Conservation (phyloP, 169 alveolate genomes). For the Eimeria sp. region DNA sequence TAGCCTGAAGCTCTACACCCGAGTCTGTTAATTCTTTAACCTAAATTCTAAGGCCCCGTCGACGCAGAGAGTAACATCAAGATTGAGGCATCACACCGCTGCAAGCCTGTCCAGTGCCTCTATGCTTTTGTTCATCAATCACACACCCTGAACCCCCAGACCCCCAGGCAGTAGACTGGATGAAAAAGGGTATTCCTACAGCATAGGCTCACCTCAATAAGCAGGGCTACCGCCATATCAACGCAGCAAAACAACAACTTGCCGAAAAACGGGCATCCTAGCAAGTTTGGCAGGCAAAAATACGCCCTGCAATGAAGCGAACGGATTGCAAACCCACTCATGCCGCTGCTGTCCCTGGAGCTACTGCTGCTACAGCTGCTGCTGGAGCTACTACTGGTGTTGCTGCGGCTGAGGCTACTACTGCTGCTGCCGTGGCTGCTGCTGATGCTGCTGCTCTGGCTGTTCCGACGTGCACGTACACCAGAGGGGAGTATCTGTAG, state of each 20-base stretch:
- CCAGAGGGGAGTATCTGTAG: constrained; percentile 98
- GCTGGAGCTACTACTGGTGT: background rate
- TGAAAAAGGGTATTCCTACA: background rate
- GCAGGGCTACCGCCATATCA: constrained; percentile 93
- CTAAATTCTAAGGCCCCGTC: background rate
- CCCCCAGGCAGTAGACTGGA: background rate
- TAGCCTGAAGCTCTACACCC: background rate
- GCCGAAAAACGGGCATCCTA: constrained; percentile 90
- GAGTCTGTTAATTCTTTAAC: background rate
- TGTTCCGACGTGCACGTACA: constrained; percentile 70
- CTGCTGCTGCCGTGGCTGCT: constrained; percentile 16
- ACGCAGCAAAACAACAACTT: constrained; percentile 93
- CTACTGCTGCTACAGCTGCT: background rate
- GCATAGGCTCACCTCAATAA: constrained; percentile 85
- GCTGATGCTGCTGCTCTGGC: background rate
- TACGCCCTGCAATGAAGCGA: constrained; percentile 84
- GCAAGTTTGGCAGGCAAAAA: constrained; percentile 88
- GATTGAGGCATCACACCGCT: too few species aligned
- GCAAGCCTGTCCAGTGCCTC: background rate
- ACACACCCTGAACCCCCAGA: background rate
- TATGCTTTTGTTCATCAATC: background rate
- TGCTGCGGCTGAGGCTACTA: constrained; percentile 23
- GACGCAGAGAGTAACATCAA: background rate
- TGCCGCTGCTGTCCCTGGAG: background rate
- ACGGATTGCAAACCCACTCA: background rate